phyloP scores from a whole-genome alignment of 2,329 filamentous ascomycete species.

The Trichocomaceae sp. region DNA sequence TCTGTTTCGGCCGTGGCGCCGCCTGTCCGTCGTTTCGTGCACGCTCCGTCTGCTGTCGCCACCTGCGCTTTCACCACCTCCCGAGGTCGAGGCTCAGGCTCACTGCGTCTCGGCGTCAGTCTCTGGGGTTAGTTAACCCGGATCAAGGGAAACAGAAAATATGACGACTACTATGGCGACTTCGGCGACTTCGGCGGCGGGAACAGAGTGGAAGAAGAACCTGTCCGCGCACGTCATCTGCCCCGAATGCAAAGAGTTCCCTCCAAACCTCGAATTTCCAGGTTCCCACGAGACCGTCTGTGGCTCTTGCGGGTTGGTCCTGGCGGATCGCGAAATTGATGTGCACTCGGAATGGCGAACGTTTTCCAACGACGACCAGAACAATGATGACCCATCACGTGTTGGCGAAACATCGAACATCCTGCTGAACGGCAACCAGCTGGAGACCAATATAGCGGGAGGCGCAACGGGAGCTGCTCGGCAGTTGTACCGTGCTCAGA shows the following conservation, averaged over 20 bases:
- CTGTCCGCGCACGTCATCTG: constrained; percentile 81
- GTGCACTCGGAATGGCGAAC: constrained; percentile 97
- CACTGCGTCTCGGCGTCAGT: neutral
- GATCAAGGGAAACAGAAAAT: neutral
- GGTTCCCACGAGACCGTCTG: constrained; percentile 92
- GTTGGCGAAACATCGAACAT: constrained; percentile 91
- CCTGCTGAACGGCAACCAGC: constrained; percentile 80
- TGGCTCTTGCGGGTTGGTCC: constrained; percentile 80
- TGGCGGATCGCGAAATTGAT: constrained; percentile 87
- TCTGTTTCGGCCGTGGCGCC: constrained; percentile 11
- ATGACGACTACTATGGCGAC: constrained; percentile 30
- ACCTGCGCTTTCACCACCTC: constrained; percentile 3
- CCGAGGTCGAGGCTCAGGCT: neutral
- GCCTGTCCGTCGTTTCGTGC: constrained; percentile 10
- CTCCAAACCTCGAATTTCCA: constrained; percentile 90
- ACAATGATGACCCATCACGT: constrained; percentile 93
- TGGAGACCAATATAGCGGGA: constrained; percentile 81
- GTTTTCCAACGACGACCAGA: constrained; percentile 96
- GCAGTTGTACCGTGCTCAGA: constrained; percentile 76
- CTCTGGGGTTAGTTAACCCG: neutral
- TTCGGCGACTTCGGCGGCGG: constrained; percentile 30
- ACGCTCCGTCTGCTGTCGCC: neutral
- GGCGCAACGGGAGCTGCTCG: constrained; percentile 65
- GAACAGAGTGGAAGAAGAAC: constrained; percentile 64
- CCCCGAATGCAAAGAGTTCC: constrained; percentile 81